phyloP scores from a whole-genome alignment of 768 basidiomycete genomes.

The Hortiboletus campestris region DNA sequence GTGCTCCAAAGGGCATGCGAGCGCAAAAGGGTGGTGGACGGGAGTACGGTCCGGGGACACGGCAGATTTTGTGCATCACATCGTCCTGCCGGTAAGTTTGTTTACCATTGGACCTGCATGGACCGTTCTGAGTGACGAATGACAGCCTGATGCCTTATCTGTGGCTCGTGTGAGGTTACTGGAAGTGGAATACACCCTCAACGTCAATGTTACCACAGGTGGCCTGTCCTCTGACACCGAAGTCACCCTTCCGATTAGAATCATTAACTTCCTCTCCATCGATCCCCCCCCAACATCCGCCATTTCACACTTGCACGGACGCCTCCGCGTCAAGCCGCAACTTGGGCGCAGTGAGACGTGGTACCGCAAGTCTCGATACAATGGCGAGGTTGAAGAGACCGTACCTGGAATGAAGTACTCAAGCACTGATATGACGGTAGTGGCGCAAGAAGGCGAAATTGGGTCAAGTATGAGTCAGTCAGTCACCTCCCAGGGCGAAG shows the following conservation, averaged over 20 bases:
- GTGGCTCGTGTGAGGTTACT: constrained; percentile 66
- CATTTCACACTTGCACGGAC: constrained; percentile 19
- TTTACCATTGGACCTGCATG: neutral
- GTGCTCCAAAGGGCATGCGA: constrained; percentile 65
- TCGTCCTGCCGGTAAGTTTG: constrained; percentile 69
- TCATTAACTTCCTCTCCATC: constrained; percentile 83
- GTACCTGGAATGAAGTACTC: constrained; percentile 36
- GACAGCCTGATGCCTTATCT: constrained; percentile 66
- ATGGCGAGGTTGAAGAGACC: constrained; percentile 19
- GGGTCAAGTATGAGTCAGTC: constrained; percentile 3
- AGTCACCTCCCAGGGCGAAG: constrained; percentile 5
- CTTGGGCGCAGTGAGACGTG: constrained; percentile 25
- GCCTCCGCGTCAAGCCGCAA: constrained; percentile 25
- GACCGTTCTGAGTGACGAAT: constrained; percentile 2
- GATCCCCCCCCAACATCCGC: constrained; percentile 64
- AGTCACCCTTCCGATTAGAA: constrained; percentile 69
- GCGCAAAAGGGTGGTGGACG: constrained; percentile 87
- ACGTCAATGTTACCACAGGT: constrained; percentile 60
- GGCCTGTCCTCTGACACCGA: constrained; percentile 59
- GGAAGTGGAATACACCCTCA: constrained; percentile 74
- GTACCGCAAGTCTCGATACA: constrained; percentile 30
- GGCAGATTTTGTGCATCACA: constrained; percentile 62
- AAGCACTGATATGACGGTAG: constrained; percentile 25
- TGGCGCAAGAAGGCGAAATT: constrained; percentile 20
- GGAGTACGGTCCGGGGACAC: constrained; percentile 67